phyloP scores from a whole-genome alignment of 805 yeast genomes.

The Priceomyces carsonii region DNA sequence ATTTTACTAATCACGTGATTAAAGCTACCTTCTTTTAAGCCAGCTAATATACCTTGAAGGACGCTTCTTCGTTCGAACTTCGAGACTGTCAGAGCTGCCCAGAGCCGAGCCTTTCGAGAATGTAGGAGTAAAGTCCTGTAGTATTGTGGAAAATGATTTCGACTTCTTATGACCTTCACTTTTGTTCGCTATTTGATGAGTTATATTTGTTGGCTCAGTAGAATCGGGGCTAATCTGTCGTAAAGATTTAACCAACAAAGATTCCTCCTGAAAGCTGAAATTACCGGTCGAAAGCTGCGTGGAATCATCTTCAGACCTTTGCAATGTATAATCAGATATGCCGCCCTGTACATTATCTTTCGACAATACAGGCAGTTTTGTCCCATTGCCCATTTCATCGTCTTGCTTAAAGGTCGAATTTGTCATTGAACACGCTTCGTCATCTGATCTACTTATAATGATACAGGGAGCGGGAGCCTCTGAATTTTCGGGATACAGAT shows the following conservation, averaged over 20 bases:
- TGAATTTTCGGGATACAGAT: slow-evolving; percentile 1
- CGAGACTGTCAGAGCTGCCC: slow-evolving; percentile 13
- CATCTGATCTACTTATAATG: slow-evolving; percentile 15
- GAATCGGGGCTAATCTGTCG: too few species aligned
- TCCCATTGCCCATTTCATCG: too few species aligned
- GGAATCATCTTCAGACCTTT: too few species aligned
- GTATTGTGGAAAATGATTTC: slow-evolving; percentile 19
- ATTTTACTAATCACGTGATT: background rate
- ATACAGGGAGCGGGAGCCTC: slow-evolving; percentile 15
- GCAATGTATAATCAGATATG: too few species aligned
- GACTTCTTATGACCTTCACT: slow-evolving; percentile 18
- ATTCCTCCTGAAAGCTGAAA: too few species aligned
- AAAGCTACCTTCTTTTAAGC: slow-evolving; percentile 20
- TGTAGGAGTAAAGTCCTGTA: slow-evolving; percentile 20
- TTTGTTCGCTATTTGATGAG: slow-evolving; percentile 5
- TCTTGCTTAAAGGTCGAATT: slow-evolving; percentile 18
- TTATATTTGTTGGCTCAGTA: background rate
- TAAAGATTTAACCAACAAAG: too few species aligned
- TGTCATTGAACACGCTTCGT: slow-evolving; percentile 16
- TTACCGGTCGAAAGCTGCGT: too few species aligned
- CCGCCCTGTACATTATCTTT: too few species aligned
- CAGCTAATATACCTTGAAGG: slow-evolving; percentile 22
- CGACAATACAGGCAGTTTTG: too few species aligned
- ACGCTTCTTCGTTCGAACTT: slow-evolving; percentile 13
- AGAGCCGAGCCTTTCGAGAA: slow-evolving; percentile 11